Conservation (phyloP, 2,329 filamentous ascomycete genomes). For the Talaromyces sp. region DNA sequence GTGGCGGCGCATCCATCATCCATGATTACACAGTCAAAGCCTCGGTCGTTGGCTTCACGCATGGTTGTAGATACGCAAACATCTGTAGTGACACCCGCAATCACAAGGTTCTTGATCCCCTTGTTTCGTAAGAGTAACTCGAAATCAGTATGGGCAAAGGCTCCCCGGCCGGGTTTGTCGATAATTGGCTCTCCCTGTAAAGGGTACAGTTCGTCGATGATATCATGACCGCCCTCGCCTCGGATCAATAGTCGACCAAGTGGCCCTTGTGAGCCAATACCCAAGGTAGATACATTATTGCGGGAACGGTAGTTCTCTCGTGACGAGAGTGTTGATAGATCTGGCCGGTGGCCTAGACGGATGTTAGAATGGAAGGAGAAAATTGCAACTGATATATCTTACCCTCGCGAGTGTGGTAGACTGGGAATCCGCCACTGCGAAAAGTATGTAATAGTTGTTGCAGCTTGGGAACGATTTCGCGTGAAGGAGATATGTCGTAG, state of each 20-base stretch:
- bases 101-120: conserved; percentile 48
- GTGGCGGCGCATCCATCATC: conserved; percentile 45
- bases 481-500: conserved; percentile 37
- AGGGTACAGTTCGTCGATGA: conserved; percentile 50
- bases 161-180: conserved; percentile 51
- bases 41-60: conserved; percentile 52
- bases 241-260: conserved; percentile 55
- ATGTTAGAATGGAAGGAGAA: neutral
- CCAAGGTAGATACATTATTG: conserved; percentile 48
- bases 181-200: conserved; percentile 45
- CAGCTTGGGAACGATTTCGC: conserved; percentile 36
- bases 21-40: conserved; percentile 50
- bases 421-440: conserved; percentile 34
- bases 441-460: conserved; percentile 35
- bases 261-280: conserved; percentile 50
- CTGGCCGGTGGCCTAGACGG: conserved; percentile 41
- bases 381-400: conserved; percentile 5
- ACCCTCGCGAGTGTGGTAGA: conserved; percentile 45
- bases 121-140: conserved; percentile 48
- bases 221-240: conserved; percentile 55
- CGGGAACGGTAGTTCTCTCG: conserved; percentile 51
- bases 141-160: conserved; percentile 52
- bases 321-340: conserved; percentile 52
- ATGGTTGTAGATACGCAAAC: conserved; percentile 53
- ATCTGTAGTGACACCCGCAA: conserved; percentile 53